Conservation (phyloP, 768 basidiomycete species). For the Tylopilus subfusipes region DNA sequence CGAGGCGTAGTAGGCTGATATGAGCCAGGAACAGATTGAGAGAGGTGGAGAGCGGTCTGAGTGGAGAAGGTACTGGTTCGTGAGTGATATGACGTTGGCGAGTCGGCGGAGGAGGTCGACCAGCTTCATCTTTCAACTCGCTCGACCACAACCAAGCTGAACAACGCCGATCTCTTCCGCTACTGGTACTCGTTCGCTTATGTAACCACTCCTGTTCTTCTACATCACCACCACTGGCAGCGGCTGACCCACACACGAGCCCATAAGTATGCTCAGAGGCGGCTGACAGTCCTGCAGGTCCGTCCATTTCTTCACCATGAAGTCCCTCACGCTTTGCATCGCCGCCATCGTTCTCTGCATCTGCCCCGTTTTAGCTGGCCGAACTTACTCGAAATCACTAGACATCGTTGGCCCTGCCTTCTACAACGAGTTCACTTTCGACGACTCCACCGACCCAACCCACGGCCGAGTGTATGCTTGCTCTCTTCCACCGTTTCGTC, state of each 20-base stretch:
- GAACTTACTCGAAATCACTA: constrained; percentile 27
- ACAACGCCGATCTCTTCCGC: too few relatives aligned
- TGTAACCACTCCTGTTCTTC: neutral
- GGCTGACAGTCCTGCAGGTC: constrained; percentile 3
- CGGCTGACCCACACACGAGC: constrained; percentile 1
- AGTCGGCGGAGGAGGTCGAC: constrained; percentile 60
- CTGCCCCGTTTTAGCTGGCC: neutral
- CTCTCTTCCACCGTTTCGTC: neutral
- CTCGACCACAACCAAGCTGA: too few relatives aligned
- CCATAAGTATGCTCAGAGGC: neutral
- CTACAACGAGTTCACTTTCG: constrained; percentile 44
- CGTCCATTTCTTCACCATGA: constrained; percentile 10
- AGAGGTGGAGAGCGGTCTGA: neutral
- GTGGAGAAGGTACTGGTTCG: constrained; percentile 41
- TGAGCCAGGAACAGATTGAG: constrained; percentile 15
- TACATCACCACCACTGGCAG: neutral
- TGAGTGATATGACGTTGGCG: constrained; percentile 65
- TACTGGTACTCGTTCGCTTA: constrained; percentile 9
- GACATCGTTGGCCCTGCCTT: constrained; percentile 48
- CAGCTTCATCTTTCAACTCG: constrained; percentile 49
- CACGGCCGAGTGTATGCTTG: constrained; percentile 59
- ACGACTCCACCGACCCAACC: constrained; percentile 57
- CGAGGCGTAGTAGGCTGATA: constrained; percentile 7
- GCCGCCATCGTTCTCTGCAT: neutral
- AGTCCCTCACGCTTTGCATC: neutral